These are phyloP conservation scores for Globisporangium parvum DNA, from an alignment of 352 stramenopile species.

Conservation along the genomic window DNA sequence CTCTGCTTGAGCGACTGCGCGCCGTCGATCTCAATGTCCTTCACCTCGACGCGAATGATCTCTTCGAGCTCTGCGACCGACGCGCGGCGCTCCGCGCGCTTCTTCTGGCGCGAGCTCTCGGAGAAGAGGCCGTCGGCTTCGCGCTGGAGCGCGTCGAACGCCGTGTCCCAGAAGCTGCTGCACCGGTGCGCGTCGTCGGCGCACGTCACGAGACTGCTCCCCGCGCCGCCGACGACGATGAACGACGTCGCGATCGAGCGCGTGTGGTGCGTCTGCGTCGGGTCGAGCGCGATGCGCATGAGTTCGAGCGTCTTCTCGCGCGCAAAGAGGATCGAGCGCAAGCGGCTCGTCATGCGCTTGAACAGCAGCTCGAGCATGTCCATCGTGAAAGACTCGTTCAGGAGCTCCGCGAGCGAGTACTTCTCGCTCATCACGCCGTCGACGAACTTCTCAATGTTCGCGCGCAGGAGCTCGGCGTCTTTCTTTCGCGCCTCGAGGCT, in stretches of 20 bases:
- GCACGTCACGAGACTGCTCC: slow-evolving; percentile 49
- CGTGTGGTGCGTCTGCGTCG: slow-evolving; percentile 47
- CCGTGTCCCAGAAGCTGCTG: slow-evolving; percentile 56
- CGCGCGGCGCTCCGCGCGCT: slow-evolving; percentile 33
- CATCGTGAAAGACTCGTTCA: slow-evolving; percentile 79
- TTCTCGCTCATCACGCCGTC: slow-evolving; percentile 68
- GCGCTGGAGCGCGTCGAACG: slow-evolving; percentile 57
- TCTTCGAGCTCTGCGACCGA: slow-evolving; percentile 65
- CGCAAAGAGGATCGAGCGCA: slow-evolving; percentile 70
- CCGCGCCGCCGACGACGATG: slow-evolving; percentile 59
- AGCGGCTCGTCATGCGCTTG: slow-evolving; percentile 77
- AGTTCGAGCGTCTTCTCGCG: slow-evolving; percentile 69
- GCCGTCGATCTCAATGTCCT: slow-evolving; percentile 65
- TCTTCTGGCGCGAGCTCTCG: slow-evolving; percentile 27
- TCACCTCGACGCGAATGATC: slow-evolving; percentile 71
- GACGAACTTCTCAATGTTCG: slow-evolving; percentile 80
- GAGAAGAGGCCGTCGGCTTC: slow-evolving; percentile 46
- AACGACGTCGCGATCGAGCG: slow-evolving; percentile 69
- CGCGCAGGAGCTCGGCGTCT: slow-evolving; percentile 45
- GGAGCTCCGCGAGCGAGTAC: slow-evolving; percentile 52
- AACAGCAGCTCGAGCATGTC: slow-evolving; percentile 84
- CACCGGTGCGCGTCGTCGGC: slow-evolving; percentile 46
- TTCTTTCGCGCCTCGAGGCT: slow-evolving; percentile 39
- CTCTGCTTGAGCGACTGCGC: slow-evolving; percentile 64
- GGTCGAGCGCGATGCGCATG: slow-evolving; percentile 56